Evolutionary conservation across 768 basidiomycete genomes (phyloP).

Genomic region (Mycena leptocephala): DNA sequence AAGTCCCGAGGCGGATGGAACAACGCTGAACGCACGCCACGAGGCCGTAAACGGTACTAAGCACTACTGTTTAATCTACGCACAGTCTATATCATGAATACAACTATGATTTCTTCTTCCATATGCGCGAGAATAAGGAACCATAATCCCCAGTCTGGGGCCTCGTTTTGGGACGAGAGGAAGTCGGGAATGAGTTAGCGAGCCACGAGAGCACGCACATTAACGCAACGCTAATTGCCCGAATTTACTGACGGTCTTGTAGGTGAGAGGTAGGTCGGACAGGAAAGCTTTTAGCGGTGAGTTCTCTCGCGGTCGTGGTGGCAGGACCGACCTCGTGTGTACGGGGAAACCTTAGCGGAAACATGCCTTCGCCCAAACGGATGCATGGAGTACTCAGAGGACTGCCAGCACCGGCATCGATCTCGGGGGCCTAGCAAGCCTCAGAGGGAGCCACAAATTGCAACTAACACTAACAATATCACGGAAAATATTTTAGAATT

Average conservation of each 20-base stretch:
- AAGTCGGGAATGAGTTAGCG: too few species aligned
- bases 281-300: background rate
- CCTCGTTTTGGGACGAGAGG: constrained; percentile 6
- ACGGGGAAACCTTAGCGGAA: background rate
- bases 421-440: background rate
- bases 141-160: background rate
- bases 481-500: too few species aligned
- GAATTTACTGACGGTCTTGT: constrained; percentile 16
- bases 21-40: background rate
- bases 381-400: background rate
- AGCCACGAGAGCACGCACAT: too few species aligned
- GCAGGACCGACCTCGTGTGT: background rate
- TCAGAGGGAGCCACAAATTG: background rate
- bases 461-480: constrained; percentile 2
- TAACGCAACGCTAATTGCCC: background rate
- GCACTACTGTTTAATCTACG: too few species aligned
- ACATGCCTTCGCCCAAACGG: constrained; percentile 1
- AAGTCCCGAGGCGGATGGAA: background rate
- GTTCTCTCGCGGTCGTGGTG: background rate
- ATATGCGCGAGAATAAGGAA: too few species aligned
- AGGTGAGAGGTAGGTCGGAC: constrained; percentile 4
- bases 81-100: too few species aligned
- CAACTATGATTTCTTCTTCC: too few species aligned
- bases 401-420: background rate
- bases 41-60: background rate